phyloP scores from a whole-genome alignment of 257 asterid species.

The Fraxinus excelsior region DNA sequence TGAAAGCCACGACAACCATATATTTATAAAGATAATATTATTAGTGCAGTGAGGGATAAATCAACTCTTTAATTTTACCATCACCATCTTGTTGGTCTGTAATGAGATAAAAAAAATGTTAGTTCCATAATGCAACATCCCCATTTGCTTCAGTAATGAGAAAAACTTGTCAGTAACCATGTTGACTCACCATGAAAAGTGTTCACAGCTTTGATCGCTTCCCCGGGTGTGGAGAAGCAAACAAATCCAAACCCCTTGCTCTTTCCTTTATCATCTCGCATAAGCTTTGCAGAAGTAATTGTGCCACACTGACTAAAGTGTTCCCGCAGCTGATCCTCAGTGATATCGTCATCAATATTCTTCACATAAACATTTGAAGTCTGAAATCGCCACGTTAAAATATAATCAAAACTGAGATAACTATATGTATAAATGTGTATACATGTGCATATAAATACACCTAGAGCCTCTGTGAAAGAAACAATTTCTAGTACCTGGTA shows the following conservation, averaged over 20 bases:
- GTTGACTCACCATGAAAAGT: constrained; percentile 53
- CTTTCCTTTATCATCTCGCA: constrained; percentile 80
- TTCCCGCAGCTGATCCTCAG: constrained; percentile 67
- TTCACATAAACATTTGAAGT: constrained; percentile 82
- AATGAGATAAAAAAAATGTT: neutral
- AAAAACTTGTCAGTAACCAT: neutral
- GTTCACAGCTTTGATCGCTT: constrained; percentile 68
- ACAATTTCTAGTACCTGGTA: constrained; percentile 53
- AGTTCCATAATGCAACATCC: neutral
- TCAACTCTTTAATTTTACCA: constrained; percentile 2
- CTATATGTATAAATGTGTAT: neutral
- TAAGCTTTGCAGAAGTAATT: constrained; percentile 75
- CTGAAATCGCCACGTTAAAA: constrained; percentile 36
- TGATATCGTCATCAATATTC: constrained; percentile 68
- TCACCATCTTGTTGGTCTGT: neutral
- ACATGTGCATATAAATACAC: neutral
- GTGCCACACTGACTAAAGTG: constrained; percentile 71
- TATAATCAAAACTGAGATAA: constrained; percentile 9
- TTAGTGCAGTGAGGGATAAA: constrained; percentile 5
- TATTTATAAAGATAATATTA: neutral
- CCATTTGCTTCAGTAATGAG: constrained; percentile 1
- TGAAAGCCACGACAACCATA: neutral
- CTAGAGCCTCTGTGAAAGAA: constrained; percentile 7
- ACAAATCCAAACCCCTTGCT: constrained; percentile 92
- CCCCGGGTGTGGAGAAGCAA: constrained; percentile 80